phyloP scores from a whole-genome alignment of 176 grass and related monocot species.

The Eleusine indica region DNA sequence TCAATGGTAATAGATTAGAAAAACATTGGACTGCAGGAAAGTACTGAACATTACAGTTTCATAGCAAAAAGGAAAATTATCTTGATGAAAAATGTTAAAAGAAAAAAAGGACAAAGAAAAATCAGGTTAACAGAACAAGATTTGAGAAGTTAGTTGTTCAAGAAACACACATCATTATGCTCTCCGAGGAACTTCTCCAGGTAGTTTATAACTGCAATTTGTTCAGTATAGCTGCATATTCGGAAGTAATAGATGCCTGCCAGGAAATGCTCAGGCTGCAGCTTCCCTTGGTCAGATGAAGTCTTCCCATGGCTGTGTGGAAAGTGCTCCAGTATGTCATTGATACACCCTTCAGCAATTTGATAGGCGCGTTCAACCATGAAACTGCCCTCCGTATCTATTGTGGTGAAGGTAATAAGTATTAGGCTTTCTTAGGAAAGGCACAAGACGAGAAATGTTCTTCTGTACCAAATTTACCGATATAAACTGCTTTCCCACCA shows the following conservation, averaged over 20 bases:
- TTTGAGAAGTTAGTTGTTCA: constrained; percentile 33
- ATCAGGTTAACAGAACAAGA: constrained; percentile 26
- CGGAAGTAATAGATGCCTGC: constrained; percentile 89
- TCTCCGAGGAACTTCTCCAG: constrained; percentile 81
- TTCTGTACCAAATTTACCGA: constrained; percentile 53
- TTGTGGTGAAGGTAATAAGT: constrained; percentile 22
- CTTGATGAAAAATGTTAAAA: constrained; percentile 7
- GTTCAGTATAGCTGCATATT: constrained; percentile 96
- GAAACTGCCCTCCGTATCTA: constrained; percentile 98
- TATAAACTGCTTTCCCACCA: constrained; percentile 94
- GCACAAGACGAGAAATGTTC: constrained; percentile 1
- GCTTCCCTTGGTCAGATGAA: constrained; percentile 48
- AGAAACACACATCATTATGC: constrained; percentile 75
- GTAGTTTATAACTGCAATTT: constrained; percentile 94
- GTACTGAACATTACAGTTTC: neutral
- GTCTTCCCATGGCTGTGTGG: constrained; percentile 44
- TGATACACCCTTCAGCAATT: constrained; percentile 94
- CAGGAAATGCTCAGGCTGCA: constrained; percentile 77
- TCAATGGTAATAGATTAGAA: neutral
- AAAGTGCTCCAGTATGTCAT: constrained; percentile 62
- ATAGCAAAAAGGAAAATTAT: neutral
- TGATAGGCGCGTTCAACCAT: constrained; percentile 91
- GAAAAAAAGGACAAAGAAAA: constrained; percentile 1
- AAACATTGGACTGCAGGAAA: constrained; percentile 3
- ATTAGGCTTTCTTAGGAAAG: constrained; percentile 15